Evolutionary conservation across 768 basidiomycete species (phyloP).

Genomic region (Hydnum rufescens): DNA sequence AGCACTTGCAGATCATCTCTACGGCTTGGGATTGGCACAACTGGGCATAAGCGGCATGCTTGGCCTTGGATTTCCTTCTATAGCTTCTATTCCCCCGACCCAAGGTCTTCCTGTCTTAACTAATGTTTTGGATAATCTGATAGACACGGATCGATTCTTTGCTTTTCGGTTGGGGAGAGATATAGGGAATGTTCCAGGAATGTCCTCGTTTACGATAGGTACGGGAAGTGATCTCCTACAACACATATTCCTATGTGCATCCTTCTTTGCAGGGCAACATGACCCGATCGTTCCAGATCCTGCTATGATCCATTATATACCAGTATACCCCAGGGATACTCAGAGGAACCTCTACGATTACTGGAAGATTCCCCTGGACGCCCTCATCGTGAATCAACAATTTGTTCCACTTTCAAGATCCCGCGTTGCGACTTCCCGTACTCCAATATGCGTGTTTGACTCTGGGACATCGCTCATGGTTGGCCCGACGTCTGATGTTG

Average conservation of each 20-base stretch:
- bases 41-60: constrained; percentile 35
- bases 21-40: constrained; percentile 24
- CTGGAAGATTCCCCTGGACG: constrained; percentile 35
- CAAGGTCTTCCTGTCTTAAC: constrained; percentile 28
- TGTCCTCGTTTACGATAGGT: constrained; percentile 27
- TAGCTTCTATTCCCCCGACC: constrained; percentile 13
- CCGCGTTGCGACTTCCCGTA: constrained; percentile 21
- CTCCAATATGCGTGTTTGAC: constrained; percentile 38
- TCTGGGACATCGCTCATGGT: constrained; percentile 40
- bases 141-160: constrained; percentile 27
- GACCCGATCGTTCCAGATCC: constrained; percentile 17
- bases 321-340: constrained; percentile 10
- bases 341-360: constrained; percentile 25
- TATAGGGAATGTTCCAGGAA: constrained; percentile 16
- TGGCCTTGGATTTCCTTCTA: constrained; percentile 29
- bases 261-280: background rate
- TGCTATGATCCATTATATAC: constrained; percentile 12
- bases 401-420: constrained; percentile 27
- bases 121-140: constrained; percentile 27
- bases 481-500: constrained; percentile 32
- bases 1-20: constrained; percentile 29
- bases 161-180: constrained; percentile 27
- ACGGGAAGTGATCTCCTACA: constrained; percentile 16
- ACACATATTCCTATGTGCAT: background rate
- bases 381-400: constrained; percentile 24